phyloP scores from a whole-genome alignment of 2,329 filamentous ascomycete genomes.

The Camptophora hylomeconis region DNA sequence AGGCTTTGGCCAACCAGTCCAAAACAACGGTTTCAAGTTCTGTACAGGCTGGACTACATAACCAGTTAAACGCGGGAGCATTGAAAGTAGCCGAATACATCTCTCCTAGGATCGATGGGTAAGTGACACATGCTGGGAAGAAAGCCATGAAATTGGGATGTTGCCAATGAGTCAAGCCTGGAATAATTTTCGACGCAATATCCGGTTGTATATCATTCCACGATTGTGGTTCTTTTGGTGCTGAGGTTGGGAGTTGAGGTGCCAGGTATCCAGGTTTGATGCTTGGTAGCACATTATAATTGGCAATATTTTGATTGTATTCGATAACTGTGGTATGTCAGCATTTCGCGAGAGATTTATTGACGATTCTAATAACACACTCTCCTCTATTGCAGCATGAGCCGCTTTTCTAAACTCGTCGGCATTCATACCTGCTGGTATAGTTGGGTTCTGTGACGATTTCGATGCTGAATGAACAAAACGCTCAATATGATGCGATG shows the following conservation, averaged over 20 bases:
- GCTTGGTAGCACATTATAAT: slow-evolving; percentile 59
- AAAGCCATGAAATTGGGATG: slow-evolving; percentile 93
- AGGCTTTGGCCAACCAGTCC: slow-evolving; percentile 74
- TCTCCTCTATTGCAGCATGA: slow-evolving; percentile 68
- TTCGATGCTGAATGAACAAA: too few species aligned
- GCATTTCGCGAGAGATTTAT: slow-evolving; percentile 2
- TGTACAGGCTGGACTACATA: slow-evolving; percentile 82
- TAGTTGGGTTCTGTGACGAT: too few species aligned
- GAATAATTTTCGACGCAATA: slow-evolving; percentile 74
- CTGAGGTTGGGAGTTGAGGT: slow-evolving; percentile 58
- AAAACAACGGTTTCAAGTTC: slow-evolving; percentile 87
- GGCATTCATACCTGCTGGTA: slow-evolving; percentile 52
- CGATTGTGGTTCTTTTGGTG: slow-evolving; percentile 52
- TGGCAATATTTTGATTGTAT: slow-evolving; percentile 66
- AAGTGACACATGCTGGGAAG: slow-evolving; percentile 73
- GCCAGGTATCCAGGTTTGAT: slow-evolving; percentile 78
- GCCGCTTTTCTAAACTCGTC: slow-evolving; percentile 67
- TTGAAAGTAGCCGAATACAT: slow-evolving; percentile 84
- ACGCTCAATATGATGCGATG: too few species aligned
- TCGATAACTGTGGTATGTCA: slow-evolving; percentile 50
- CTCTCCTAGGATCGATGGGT: slow-evolving; percentile 76
- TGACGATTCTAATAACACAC: slow-evolving; percentile 35
- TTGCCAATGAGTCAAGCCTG: slow-evolving; percentile 89
- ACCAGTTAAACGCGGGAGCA: slow-evolving; percentile 91
- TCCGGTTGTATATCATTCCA: slow-evolving; percentile 74